Base-by-base conservation (phyloP, 2,329 filamentous ascomycete species). In the Sporothrix brasiliensis region DNA sequence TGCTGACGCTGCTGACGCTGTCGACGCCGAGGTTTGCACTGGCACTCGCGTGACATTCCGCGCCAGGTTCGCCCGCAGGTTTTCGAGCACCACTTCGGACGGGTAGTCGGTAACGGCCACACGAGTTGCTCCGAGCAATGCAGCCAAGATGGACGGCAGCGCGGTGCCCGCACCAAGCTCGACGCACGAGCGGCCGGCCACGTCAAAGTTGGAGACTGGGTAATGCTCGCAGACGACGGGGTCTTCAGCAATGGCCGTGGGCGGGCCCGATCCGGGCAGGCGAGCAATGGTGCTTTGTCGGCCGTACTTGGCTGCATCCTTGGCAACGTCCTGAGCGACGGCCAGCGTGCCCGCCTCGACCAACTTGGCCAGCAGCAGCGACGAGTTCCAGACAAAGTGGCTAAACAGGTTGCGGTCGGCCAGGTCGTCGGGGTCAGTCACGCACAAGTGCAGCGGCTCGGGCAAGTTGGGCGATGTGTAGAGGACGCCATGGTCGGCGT, bases 351-450 rank as follows among this genome's bases (percentile, higher is more conserved):
- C 83, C 9, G 81, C 81, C 77, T 88, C 86, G 69, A 88, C 79
- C 39, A 87, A 79, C 78, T 87, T 86, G 10, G 84, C 85, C 1
- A 87, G 80, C 73, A 86, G 78, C 63, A 89, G 77, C 21, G 82
- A 84, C 7, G 89, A 83, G 79, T 93, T 93, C 90, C 90, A 93
- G 34, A 92, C 79, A 77, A 89, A 92, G 77, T 93, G 90, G 72
- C 88, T 88, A 77, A 92, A 92, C 58, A 92, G 83, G 24, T 79
- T 78, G 66, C 89, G 80, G 74, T 88, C 85, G 41, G 83, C 79
- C 69, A 89, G 86, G 44, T 78, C 81, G 44, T 80, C 77, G 14
- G 80, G 88, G 74, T 86, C 81, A 27, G 82, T 78, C 21, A 86
- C 80, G 10, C 79, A 79, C 74, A 87, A 79, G 58, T 77, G 73